Conservation (phyloP, 2,329 filamentous ascomycete species). For the Coniochaeta ligniaria region DNA sequence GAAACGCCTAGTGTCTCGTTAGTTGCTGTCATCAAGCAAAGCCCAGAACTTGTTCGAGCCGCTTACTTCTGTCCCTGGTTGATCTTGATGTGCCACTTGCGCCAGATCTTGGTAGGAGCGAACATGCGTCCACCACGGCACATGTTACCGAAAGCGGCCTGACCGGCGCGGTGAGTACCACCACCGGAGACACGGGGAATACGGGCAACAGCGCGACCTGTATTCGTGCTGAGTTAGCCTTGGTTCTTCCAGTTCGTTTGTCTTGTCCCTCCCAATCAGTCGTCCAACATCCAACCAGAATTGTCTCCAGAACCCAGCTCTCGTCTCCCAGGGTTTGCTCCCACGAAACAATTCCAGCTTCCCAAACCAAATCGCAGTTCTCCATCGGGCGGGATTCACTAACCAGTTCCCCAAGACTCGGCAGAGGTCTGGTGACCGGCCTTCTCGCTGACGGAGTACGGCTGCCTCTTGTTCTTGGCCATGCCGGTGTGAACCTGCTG, state of each 20-base stretch:
- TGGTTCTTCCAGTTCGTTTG: neutral
- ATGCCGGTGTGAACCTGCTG: constrained; percentile 98
- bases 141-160: constrained; percentile 99
- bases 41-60: constrained; percentile 20
- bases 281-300: neutral
- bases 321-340: neutral
- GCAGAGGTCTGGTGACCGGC: constrained; percentile 99
- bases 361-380: neutral
- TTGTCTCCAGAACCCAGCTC: constrained; percentile 4
- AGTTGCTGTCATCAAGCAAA: constrained; percentile 1
- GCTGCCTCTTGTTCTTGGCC: constrained; percentile 99
- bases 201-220: constrained; percentile 98
- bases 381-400: constrained; percentile 23
- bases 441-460: constrained; percentile 99
- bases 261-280: neutral
- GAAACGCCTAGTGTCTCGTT: constrained; percentile 61
- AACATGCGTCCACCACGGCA: constrained; percentile 99
- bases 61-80: constrained; percentile 96
- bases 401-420: constrained; percentile 99
- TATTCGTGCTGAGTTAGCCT: constrained; percentile 5
- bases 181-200: constrained; percentile 99
- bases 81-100: constrained; percentile 99
- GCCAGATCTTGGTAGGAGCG: constrained; percentile 99
- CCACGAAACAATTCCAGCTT: neutral
- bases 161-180: constrained; percentile 99